phyloP scores from a whole-genome alignment of 495 filamentous ascomycete species.

The Xylaria grammica region DNA sequence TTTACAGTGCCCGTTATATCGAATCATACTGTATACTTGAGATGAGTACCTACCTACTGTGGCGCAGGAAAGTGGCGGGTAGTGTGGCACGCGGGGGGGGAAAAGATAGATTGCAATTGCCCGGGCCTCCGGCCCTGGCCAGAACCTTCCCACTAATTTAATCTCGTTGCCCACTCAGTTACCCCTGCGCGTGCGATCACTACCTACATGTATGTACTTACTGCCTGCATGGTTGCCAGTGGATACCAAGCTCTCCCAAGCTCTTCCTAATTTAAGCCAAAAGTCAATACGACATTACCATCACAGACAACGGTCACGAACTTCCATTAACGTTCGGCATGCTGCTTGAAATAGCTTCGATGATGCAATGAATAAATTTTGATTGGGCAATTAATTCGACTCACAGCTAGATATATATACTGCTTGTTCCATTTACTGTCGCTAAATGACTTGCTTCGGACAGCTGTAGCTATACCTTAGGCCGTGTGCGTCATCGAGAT shows the following conservation, averaged over 20 bases:
- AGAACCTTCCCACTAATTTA: no score
- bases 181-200: no score
- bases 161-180: no score
- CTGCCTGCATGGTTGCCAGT: conserved; percentile 21
- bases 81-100: no score
- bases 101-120: no score
- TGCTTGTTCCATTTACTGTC: neutral
- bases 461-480: neutral
- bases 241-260: conserved; percentile 16
- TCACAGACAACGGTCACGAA: conserved; percentile 6
- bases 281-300: conserved; percentile 25
- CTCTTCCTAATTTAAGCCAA: neutral
- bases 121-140: no score
- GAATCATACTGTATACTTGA: no score
- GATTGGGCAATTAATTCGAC: neutral
- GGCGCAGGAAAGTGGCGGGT: no score
- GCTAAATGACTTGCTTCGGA: conserved; percentile 15
- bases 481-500: conserved; percentile 39
- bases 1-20: no score
- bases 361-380: neutral
- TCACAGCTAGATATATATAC: neutral
- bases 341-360: neutral
- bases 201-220: no score
- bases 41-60: no score
- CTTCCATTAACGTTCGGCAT: neutral